A percentile compares a stretch with the other conserved stretches of the same genome.
Conservation (phyloP, 805 yeast genomes). For the Blastobotrys chiropterorum region DNA sequence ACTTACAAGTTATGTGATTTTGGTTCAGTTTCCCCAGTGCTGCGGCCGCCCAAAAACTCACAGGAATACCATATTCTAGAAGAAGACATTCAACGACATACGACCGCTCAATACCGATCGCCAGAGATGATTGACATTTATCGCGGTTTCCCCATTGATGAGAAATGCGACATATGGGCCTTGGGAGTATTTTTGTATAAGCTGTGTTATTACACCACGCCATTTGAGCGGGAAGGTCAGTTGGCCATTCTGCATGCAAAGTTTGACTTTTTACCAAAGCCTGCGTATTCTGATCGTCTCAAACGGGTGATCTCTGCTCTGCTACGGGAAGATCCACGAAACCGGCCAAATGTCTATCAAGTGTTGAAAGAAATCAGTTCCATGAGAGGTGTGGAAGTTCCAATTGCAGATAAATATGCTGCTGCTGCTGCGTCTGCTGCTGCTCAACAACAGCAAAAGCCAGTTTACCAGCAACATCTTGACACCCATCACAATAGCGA, state of each 20-base stretch:
- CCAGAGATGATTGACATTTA: conserved; percentile 95
- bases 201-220: conserved; percentile 87
- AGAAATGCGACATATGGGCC: conserved; percentile 95
- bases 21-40: conserved; percentile 73
- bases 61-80: conserved; percentile 70
- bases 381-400: conserved; percentile 50
- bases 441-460: neutral
- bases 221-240: conserved; percentile 80
- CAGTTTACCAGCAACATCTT: neutral
- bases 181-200: conserved; percentile 87
- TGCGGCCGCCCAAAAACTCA: conserved; percentile 68
- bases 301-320: conserved; percentile 70
- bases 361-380: conserved; percentile 58
- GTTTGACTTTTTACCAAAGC: conserved; percentile 65
- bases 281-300: conserved; percentile 63
- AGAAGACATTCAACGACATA: conserved; percentile 80
- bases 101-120: conserved; percentile 91
- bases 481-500: neutral
- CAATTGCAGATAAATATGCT: conserved; percentile 34
- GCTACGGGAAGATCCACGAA: conserved; percentile 75
- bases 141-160: conserved; percentile 78
- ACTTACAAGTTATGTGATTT: conserved; percentile 86
- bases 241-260: conserved; percentile 81
- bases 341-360: conserved; percentile 84
- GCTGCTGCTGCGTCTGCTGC: conserved; percentile 1